Conservation (phyloP, 2,329 filamentous ascomycete genomes). For the Fonsecaea monophora region DNA sequence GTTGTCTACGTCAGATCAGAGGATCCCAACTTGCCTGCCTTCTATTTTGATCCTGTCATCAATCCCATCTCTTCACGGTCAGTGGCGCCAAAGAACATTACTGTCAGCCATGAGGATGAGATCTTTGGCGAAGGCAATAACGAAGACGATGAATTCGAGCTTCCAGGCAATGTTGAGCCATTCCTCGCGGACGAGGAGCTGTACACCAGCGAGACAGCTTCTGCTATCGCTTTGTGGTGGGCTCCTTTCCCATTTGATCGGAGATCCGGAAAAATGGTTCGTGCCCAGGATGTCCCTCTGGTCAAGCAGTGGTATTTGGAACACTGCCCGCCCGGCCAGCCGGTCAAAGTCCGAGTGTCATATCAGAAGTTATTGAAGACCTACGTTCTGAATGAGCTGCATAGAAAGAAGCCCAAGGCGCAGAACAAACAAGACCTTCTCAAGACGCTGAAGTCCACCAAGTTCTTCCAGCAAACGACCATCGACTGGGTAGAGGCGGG, state of each 20-base stretch:
- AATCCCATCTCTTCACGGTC: conserved; percentile 96
- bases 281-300: conserved; percentile 93
- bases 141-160: conserved; percentile 83
- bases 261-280: conserved; percentile 92
- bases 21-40: conserved; percentile 87
- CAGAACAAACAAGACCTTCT: conserved; percentile 93
- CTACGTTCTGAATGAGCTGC: conserved; percentile 93
- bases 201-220: conserved; percentile 85
- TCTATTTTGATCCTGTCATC: conserved; percentile 97
- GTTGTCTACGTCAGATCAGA: conserved; percentile 88
- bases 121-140: conserved; percentile 84
- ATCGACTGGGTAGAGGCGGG: conserved; percentile 99
- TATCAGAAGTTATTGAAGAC: conserved; percentile 98
- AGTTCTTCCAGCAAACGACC: conserved; percentile 99
- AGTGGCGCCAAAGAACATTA: conserved; percentile 92
- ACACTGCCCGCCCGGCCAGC: conserved; percentile 87
- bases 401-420: conserved; percentile 94
- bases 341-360: conserved; percentile 95
- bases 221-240: conserved; percentile 97
- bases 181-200: conserved; percentile 90
- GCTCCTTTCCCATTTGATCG: conserved; percentile 95
- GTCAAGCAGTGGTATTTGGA: conserved; percentile 99
- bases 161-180: conserved; percentile 80
- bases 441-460: conserved; percentile 88
- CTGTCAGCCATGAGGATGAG: conserved; percentile 88